phyloP scores from a whole-genome alignment of 2,329 filamentous ascomycete species.

The Myriosclerotinia curreyana region DNA sequence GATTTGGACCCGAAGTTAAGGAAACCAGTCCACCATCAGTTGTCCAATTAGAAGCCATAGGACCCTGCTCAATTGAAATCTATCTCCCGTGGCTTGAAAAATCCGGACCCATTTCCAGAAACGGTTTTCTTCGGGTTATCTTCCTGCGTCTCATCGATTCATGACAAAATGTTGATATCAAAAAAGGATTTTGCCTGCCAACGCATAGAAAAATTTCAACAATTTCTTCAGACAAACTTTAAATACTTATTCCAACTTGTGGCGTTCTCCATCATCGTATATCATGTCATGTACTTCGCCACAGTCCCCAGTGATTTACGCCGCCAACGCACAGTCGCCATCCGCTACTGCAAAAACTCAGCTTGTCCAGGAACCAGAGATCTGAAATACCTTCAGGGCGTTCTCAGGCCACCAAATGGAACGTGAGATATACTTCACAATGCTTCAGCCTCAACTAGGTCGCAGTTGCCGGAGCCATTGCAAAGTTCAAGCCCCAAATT shows the following conservation, averaged over 20 bases:
- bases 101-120: slow-evolving; percentile 11
- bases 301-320: slow-evolving; percentile 30
- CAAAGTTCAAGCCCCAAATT: background rate
- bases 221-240: background rate
- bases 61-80: slow-evolving; percentile 27
- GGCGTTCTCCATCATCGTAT: slow-evolving; percentile 21
- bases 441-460: slow-evolving; percentile 2
- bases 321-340: slow-evolving; percentile 32
- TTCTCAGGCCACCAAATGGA: slow-evolving; percentile 9
- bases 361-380: slow-evolving; percentile 31
- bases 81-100: slow-evolving; percentile 11
- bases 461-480: background rate
- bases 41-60: slow-evolving; percentile 32
- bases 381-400: background rate
- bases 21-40: slow-evolving; percentile 22
- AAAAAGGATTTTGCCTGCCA: slow-evolving; percentile 22
- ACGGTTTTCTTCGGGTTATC: slow-evolving; percentile 8
- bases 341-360: slow-evolving; percentile 28
- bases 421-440: slow-evolving; percentile 3
- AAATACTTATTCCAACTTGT: slow-evolving; percentile 3
- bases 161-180: background rate
- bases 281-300: slow-evolving; percentile 30
- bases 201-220: slow-evolving; percentile 16
- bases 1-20: slow-evolving; percentile 28
- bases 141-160: slow-evolving; percentile 1